Percentiles rank a stretch among this genome's conserved stretches.
Conservation (phyloP, 2,329 filamentous ascomycete species). For the Colletotrichum sp. region DNA sequence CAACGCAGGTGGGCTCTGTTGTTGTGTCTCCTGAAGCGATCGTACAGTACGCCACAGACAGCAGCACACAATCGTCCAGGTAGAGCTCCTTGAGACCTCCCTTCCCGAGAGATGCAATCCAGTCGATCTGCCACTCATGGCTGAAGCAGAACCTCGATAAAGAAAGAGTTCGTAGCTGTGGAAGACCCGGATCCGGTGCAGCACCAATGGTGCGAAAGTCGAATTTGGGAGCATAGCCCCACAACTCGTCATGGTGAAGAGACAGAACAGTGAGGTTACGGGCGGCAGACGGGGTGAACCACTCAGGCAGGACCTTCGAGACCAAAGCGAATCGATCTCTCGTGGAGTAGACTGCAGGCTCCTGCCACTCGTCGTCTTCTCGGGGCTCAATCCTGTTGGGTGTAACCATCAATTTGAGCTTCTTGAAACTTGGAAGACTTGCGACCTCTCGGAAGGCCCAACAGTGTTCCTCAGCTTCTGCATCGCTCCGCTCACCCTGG, state of each 20-base stretch:
- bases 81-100: slow-evolving; percentile 43
- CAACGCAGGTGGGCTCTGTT: neutral
- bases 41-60: neutral
- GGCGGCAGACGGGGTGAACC: slow-evolving; percentile 22
- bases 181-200: slow-evolving; percentile 28
- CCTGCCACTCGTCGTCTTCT: neutral
- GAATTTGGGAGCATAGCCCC: slow-evolving; percentile 43
- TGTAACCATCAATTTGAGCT: neutral
- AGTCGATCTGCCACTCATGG: slow-evolving; percentile 50
- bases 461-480: neutral
- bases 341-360: neutral
- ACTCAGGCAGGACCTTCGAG: slow-evolving; percentile 24
- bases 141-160: slow-evolving; percentile 46
- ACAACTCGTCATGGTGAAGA: slow-evolving; percentile 39
- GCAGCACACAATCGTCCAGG: slow-evolving; percentile 42
- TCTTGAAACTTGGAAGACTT: neutral
- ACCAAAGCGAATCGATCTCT: neutral
- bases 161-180: slow-evolving; percentile 40
- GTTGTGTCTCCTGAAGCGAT: neutral
- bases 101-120: slow-evolving; percentile 44
- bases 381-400: neutral
- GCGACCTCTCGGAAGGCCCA: neutral
- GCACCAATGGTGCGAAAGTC: slow-evolving; percentile 30
- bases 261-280: slow-evolving; percentile 39
- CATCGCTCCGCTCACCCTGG: neutral